These are phyloP conservation scores for Solanum sparsipilum DNA, from an alignment of 257 asterid species.

Conservation along the genomic window DNA sequence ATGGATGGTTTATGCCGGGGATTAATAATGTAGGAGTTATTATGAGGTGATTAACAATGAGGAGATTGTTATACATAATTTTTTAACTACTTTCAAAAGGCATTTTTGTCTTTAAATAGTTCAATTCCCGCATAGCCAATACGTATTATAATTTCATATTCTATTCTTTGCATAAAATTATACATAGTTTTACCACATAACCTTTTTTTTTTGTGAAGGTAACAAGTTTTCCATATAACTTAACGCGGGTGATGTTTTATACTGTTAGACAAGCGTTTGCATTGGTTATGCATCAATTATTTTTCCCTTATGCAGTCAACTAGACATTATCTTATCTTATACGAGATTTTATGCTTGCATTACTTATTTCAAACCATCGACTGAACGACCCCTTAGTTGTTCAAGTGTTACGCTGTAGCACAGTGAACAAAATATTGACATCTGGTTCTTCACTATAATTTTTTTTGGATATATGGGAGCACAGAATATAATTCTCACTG, in stretches of 20 bases:
- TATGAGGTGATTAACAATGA: background rate
- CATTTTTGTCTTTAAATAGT: background rate
- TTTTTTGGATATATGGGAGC: background rate
- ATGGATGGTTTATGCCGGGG: background rate
- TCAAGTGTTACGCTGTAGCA: background rate
- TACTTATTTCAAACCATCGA: background rate
- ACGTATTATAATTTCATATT: background rate
- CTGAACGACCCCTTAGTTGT: background rate
- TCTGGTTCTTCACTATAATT: background rate
- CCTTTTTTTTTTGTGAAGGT: background rate
- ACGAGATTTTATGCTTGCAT: background rate
- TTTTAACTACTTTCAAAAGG: background rate
- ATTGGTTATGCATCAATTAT: background rate
- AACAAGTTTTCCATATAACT: background rate
- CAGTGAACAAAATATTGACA: background rate
- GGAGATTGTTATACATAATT: background rate
- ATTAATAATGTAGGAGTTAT: background rate
- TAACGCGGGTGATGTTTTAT: background rate
- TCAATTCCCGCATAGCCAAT: background rate
- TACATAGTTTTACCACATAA: background rate
- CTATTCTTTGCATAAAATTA: background rate
- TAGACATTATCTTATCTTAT: background rate
- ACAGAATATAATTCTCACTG: background rate
- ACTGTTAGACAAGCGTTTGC: background rate
- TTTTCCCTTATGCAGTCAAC: background rate